Evolutionary conservation across 768 basidiomycete species (phyloP).

Genomic region (Pulveroboletus sp.): DNA sequence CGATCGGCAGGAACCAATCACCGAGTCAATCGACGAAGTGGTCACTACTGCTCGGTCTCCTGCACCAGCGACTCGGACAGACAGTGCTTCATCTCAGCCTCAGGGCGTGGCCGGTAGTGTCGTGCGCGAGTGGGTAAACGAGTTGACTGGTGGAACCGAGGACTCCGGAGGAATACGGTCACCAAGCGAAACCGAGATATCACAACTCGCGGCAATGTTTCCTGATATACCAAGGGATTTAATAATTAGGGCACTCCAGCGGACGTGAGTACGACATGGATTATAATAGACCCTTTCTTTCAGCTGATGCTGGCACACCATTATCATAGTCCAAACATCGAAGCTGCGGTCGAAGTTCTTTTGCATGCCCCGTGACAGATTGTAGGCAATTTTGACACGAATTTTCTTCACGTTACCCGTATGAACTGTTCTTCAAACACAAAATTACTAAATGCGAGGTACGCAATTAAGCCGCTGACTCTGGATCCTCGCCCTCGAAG

Average conservation of each 20-base stretch:
- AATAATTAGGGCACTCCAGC: constrained; percentile 71
- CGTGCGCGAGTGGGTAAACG: constrained; percentile 75
- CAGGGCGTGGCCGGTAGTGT: constrained; percentile 37
- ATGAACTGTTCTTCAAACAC: neutral
- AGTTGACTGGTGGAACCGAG: constrained; percentile 62
- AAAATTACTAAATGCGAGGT: neutral
- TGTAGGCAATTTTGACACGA: neutral
- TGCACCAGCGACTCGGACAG: constrained; percentile 21
- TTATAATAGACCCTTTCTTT: neutral
- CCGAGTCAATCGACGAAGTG: constrained; percentile 43
- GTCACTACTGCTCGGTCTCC: constrained; percentile 56
- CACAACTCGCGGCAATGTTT: constrained; percentile 75
- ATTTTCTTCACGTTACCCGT: neutral
- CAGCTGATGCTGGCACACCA: constrained; percentile 3
- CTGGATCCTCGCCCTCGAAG: constrained; percentile 41
- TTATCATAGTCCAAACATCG: constrained; percentile 59
- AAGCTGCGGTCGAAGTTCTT: constrained; percentile 77
- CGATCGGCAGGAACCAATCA: constrained; percentile 33
- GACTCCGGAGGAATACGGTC: constrained; percentile 58
- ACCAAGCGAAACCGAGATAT: constrained; percentile 72
- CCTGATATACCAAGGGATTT: constrained; percentile 71
- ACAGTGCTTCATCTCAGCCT: constrained; percentile 16
- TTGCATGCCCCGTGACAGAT: constrained; percentile 39
- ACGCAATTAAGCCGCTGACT: constrained; percentile 27
- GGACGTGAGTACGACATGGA: constrained; percentile 50